Conservation (phyloP, 2,329 filamentous ascomycete genomes). For the Fusarium lyarnte region DNA sequence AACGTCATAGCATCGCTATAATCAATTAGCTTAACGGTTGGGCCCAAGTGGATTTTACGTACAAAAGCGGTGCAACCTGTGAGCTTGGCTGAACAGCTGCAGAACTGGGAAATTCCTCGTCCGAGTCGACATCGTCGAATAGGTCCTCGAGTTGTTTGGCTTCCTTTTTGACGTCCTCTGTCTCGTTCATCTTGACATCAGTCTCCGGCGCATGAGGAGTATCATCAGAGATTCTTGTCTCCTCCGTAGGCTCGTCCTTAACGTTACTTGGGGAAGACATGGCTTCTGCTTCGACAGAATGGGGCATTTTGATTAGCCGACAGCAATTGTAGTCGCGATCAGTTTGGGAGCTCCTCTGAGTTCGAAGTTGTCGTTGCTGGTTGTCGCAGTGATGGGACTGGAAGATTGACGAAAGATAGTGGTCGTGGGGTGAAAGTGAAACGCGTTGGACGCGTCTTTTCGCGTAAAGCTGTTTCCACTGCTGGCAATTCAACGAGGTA, state of each 20-base stretch:
- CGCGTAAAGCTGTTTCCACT: slow-evolving; percentile 41
- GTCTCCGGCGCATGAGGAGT: slow-evolving; percentile 19
- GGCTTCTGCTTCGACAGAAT: slow-evolving; percentile 33
- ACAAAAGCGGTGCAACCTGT: slow-evolving; percentile 62
- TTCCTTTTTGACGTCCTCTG: slow-evolving; percentile 52
- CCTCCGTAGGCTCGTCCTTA: slow-evolving; percentile 44
- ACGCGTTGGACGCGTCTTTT: slow-evolving; percentile 39
- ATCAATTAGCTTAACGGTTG: slow-evolving; percentile 8
- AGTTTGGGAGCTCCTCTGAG: not conserved
- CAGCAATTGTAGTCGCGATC: not conserved
- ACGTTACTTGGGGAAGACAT: slow-evolving; percentile 41
- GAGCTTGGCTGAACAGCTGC: slow-evolving; percentile 50
- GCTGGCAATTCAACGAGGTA: slow-evolving; percentile 1
- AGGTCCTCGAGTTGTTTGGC: slow-evolving; percentile 65
- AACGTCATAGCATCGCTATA: slow-evolving; percentile 49
- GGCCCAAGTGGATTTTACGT: slow-evolving; percentile 35
- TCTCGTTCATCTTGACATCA: slow-evolving; percentile 38
- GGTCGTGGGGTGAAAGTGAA: slow-evolving; percentile 21
- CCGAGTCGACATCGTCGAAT: slow-evolving; percentile 67
- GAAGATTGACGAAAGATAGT: slow-evolving; percentile 14
- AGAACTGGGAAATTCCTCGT: slow-evolving; percentile 69
- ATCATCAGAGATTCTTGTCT: slow-evolving; percentile 28
- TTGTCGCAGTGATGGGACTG: slow-evolving; percentile 38
- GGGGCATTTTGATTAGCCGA: slow-evolving; percentile 27
- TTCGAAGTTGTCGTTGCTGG: slow-evolving; percentile 7